Base-by-base conservation (phyloP, 2,329 filamentous ascomycete genomes). In the Arthrobotrys pseudoclavata region DNA sequence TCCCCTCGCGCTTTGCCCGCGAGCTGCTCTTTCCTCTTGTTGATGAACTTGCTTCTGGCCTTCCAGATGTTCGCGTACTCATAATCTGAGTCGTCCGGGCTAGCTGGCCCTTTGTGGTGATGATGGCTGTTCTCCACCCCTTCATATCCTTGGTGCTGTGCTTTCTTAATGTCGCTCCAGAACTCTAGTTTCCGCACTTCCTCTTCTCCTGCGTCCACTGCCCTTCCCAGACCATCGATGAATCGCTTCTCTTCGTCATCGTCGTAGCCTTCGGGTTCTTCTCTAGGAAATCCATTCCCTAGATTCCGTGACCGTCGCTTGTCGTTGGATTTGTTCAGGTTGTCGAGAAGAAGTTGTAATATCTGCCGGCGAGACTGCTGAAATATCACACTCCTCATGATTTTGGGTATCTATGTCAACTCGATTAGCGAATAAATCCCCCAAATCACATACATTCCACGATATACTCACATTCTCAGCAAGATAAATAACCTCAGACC, bases 321-420 rank as follows among this genome's bases (percentile, higher is more conserved):
- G 72, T 76, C 75, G 34, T 79, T 4, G 78, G 77, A 20, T 81
- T 80, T 50, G 82, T 4, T 87, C 79, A 91, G 86, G 12, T 88
- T 86, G n/a, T 88, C 85, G 80, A 89, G 90, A 55, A 99, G 85
- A 62, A 89, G 88, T 18, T 89, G 86, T 15, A 97, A 86, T 3
- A 98, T 86, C 71, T 94, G 89, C 78, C 91, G 89, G 24, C 94
- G 89, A 1, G 94, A 97, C 18, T 91, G 90, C 83, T 98, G 95
- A 83, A 97, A 99, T 20, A 99, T 87, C 81, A 98, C 92, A 72
- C 92, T 86, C 0, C 89, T 87, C 93, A 97, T 94, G 80, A 97
- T 92, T 52, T 93, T 89, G 69, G 92, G 91, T 87, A 97, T 95
- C 83, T 90, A 50, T 42, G 20, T 24, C 55, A 29, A 26, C 62